Base-by-base conservation (phyloP, 805 yeast genomes). In the Jamesozyma jinghongensis region DNA sequence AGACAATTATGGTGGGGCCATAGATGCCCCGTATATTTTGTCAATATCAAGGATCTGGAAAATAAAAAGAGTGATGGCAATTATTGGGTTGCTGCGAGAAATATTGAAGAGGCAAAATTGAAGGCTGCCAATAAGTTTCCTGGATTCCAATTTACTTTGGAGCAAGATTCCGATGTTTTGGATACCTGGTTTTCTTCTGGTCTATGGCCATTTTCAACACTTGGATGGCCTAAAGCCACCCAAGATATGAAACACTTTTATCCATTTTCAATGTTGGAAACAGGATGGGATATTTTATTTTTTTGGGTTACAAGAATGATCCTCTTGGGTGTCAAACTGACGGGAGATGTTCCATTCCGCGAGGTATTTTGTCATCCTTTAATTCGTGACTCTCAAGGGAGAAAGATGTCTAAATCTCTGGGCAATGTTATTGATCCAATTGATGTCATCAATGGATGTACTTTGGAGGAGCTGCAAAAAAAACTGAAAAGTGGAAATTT, bases 161-260 rank as follows among this genome's bases (percentile, higher is more conserved):
- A 80, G 57, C 97, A 90, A 69, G 98, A 90, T 66, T 96, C 85
- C 63, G 98, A 90, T 65, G 97, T 92, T 34, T 75, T 90, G 52
- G 98, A 90, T 67, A 92, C 98, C n/a, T 90, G 98, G 98, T 90
- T 90, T 68, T 87, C 97, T 5, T 82, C 97, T 31, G 97, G 95
- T 41, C 70, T 90, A 63, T 90, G 97, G 97, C 97, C 98, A 42
- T 78, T 90, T 59, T 80, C 95, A 36, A 90, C 95, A 38, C 68
- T 92, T 48, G 97, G 96, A 32, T 90, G 97, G 97, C 97, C 97
- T 55, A 64, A 77, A 42, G 66, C 74, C 54, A 73, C 87, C 40
- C 56, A 63, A 36, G 97, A 90, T 61, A 66, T 85, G 73, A 69
- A 75, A 50, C 64, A 64, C 36, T 92, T 85, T 67, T 81, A 77